Evolutionary conservation across 139 green algal species (phyloP), one percentile per base, ranked within the genome.

Genomic region (Chara braunii): DNA sequence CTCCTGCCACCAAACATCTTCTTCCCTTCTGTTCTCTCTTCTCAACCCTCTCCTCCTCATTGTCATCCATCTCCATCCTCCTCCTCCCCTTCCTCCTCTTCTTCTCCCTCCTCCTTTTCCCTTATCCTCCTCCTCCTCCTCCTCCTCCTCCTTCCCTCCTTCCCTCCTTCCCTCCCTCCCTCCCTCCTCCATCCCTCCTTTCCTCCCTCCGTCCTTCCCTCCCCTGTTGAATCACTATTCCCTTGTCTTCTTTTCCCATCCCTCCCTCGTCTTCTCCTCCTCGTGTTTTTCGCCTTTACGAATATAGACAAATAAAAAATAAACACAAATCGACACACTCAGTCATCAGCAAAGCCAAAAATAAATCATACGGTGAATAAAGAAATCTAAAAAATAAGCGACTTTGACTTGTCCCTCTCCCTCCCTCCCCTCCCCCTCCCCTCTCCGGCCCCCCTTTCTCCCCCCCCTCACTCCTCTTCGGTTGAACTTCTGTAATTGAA

Each of bases 101-200:
- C 50, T 58, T 12, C 22, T 55, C 50, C n/a, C 45, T 14, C 45
- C 50, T 12, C 12, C 50, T 52, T 22, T 58, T 58, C n/a, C 50
- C 45, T 12, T 24, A 14, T 12, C 50, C 14, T 18, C 18, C 40
- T 43, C 50, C 45, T 22, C 50, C 14, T 55, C 50, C 18, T 43
- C 14, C n/a, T 14, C 50, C n/a, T 14, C 12, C 50, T 55, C 50
- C 18, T 58, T 24, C n/a, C 50, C 50, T 14, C 18, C 50, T 34
- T 14, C 50, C n/a, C n/a, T 58, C 50, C 18, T 48, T 48, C 40
- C 40, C 40, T 24, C 45, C 50, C 18, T 24, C 12, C 45, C 50
- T 14, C 50, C 50, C 50, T 58, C 50, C 50, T 14, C 45, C n/a
- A 55, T 24, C n/a, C 45, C 22, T 24, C n/a, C 45, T 12, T 14